Conservation (phyloP, 75 land plant genomes). For the Selaginella tamariscina region DNA sequence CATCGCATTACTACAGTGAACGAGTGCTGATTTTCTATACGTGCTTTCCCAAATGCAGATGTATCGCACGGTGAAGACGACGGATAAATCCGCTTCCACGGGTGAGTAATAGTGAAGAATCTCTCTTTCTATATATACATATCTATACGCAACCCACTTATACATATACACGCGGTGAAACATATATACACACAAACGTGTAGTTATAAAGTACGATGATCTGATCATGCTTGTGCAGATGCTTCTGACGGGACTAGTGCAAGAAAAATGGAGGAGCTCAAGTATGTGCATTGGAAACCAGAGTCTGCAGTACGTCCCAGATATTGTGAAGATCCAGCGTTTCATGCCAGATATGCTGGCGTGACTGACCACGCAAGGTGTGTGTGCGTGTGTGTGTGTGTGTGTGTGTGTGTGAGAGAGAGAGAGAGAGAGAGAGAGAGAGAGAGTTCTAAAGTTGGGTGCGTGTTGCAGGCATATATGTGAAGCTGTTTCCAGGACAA, state of each 20-base stretch:
- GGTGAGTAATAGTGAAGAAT: slow-evolving; percentile 14
- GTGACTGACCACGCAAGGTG: no score
- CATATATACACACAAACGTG: no score
- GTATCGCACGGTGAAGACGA: slow-evolving; percentile 88
- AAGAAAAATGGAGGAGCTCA: not conserved
- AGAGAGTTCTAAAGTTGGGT: no score
- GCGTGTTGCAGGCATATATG: no score
- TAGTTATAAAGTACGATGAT: no score
- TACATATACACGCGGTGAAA: no score
- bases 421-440: no score
- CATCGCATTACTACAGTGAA: not conserved
- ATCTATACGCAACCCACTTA: no score
- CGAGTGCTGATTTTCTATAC: not conserved
- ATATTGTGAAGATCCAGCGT: not conserved
- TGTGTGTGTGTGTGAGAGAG: no score
- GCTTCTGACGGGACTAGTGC: no score
- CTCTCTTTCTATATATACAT: no score
- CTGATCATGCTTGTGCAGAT: not conserved
- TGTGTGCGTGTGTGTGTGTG: no score
- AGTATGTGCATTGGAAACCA: not conserved
- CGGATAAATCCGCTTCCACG: slow-evolving; percentile 61
- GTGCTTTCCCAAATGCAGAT: slow-evolving; percentile 40
- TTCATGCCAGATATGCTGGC: not conserved
- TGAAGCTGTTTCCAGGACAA: not conserved
- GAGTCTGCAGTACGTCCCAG: not conserved